phyloP scores from a whole-genome alignment of 2,329 filamentous ascomycete genomes.

The Eutypella sp. region DNA sequence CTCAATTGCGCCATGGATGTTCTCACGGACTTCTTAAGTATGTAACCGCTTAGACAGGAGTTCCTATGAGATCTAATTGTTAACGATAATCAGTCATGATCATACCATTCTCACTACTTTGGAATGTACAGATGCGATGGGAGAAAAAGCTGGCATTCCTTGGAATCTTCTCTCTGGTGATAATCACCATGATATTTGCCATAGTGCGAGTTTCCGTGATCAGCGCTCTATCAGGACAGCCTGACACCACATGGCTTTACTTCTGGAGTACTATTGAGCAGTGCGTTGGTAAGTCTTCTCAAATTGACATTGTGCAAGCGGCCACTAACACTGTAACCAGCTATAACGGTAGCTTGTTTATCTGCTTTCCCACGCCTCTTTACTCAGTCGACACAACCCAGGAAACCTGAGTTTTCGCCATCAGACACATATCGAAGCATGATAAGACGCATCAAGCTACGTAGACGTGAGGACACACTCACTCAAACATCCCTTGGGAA shows the following conservation, averaged over 20 bases:
- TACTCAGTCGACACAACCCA: background rate
- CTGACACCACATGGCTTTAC: constrained; percentile 5
- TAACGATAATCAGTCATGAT: constrained; percentile 3
- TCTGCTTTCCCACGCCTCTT: constrained; percentile 9
- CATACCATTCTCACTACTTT: constrained; percentile 7
- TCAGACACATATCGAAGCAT: background rate
- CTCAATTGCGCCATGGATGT: constrained; percentile 2
- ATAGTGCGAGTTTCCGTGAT: constrained; percentile 5
- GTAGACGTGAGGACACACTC: no score
- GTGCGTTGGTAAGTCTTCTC: constrained; percentile 6
- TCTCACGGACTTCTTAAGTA: constrained; percentile 3
- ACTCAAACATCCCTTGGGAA: no score
- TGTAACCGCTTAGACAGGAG: no score
- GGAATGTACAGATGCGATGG: constrained; percentile 7
- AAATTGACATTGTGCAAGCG: constrained; percentile 8
- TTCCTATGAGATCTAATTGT: no score
- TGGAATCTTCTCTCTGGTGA: constrained; percentile 7
- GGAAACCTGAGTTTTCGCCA: background rate
- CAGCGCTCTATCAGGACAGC: background rate
- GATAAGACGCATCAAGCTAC: background rate
- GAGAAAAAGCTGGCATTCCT: constrained; percentile 8
- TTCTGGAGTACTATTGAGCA: constrained; percentile 6
- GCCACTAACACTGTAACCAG: background rate
- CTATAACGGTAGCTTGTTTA: constrained; percentile 6
- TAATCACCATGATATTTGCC: constrained; percentile 8